Evolutionary conservation across 1,284 basidiomycete species (phyloP).

Genomic region (Schizophyllum amplum): DNA sequence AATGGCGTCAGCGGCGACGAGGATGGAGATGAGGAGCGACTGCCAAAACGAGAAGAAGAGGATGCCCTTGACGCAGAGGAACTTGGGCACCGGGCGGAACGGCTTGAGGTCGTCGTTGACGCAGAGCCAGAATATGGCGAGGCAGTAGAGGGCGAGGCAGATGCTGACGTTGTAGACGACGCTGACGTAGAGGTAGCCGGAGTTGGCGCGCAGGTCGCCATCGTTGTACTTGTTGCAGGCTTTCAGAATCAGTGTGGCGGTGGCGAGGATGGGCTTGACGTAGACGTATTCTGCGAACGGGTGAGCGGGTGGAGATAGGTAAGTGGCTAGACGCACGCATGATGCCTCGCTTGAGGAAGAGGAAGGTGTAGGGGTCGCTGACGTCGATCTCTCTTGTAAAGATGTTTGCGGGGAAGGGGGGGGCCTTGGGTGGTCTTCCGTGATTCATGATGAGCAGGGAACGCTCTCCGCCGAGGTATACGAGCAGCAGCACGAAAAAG

Average conservation of each 20-base stretch:
- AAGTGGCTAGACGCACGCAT: slow-evolving; percentile 59
- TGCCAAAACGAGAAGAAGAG: slow-evolving; percentile 99
- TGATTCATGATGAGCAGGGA: slow-evolving; percentile 88
- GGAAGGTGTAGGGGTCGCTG: slow-evolving; percentile 89
- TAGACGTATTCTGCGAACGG: slow-evolving; percentile 83
- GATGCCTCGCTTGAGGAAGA: slow-evolving; percentile 92
- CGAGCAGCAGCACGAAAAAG: slow-evolving; percentile 77
- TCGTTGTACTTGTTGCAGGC: slow-evolving; percentile 84
- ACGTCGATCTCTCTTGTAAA: slow-evolving; percentile 79
- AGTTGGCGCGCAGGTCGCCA: slow-evolving; percentile 75
- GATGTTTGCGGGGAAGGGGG: slow-evolving; percentile 79
- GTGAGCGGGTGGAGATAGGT: slow-evolving; percentile 3
- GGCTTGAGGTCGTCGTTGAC: slow-evolving; percentile 82
- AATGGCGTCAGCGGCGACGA: slow-evolving; percentile 79
- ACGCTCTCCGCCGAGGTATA: slow-evolving; percentile 89
- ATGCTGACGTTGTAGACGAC: slow-evolving; percentile 76
- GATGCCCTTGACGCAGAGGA: slow-evolving; percentile 96
- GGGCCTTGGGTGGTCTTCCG: slow-evolving; percentile 80
- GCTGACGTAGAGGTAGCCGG: slow-evolving; percentile 90
- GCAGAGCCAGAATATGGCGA: slow-evolving; percentile 93
- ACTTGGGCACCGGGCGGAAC: slow-evolving; percentile 86
- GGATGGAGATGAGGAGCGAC: slow-evolving; percentile 76
- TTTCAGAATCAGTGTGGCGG: slow-evolving; percentile 83
- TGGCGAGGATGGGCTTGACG: slow-evolving; percentile 86
- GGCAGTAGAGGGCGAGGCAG: slow-evolving; percentile 73